phyloP scores from a whole-genome alignment of 2,329 filamentous ascomycete species.

The Beauveria scarabaeidicola region DNA sequence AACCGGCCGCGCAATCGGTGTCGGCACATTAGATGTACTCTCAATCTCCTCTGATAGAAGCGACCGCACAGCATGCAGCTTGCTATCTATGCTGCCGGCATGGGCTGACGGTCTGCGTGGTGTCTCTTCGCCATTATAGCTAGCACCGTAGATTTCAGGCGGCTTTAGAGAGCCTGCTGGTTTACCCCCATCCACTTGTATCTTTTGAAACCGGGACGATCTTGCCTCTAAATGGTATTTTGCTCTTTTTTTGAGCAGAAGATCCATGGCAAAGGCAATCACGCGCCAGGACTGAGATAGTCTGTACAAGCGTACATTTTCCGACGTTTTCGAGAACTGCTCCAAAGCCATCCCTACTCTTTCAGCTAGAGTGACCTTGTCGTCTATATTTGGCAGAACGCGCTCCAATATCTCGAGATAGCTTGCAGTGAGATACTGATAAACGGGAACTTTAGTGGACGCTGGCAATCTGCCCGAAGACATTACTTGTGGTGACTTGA shows the following conservation, averaged over 20 bases:
- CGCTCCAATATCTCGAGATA: slow-evolving; percentile 48
- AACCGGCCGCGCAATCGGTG: slow-evolving; percentile 48
- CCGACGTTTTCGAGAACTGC: slow-evolving; percentile 48
- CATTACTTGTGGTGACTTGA: slow-evolving; percentile 54
- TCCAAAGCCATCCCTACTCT: slow-evolving; percentile 45
- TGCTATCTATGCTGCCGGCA: slow-evolving; percentile 22
- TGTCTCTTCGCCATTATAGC: slow-evolving; percentile 28
- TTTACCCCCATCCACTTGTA: slow-evolving; percentile 23
- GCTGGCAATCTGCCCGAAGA: slow-evolving; percentile 50
- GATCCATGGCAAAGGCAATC: slow-evolving; percentile 45
- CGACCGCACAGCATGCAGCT: slow-evolving; percentile 32
- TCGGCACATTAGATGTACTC: slow-evolving; percentile 54
- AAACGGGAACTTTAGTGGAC: slow-evolving; percentile 40
- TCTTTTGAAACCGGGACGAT: slow-evolving; percentile 30
- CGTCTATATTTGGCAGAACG: slow-evolving; percentile 35
- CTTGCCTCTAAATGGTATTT: slow-evolving; percentile 49
- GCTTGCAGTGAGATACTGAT: slow-evolving; percentile 46
- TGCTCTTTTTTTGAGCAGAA: slow-evolving; percentile 46
- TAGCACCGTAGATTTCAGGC: slow-evolving; percentile 20
- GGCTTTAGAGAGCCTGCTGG: slow-evolving; percentile 19
- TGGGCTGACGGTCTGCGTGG: slow-evolving; percentile 25
- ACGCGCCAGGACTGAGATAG: slow-evolving; percentile 58
- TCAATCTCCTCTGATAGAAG: slow-evolving; percentile 48
- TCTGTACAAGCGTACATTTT: slow-evolving; percentile 47
- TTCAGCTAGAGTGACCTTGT: slow-evolving; percentile 31